These are phyloP conservation scores for Mycena crocata DNA, from an alignment of 768 basidiomycete species.

Conservation along the genomic window DNA sequence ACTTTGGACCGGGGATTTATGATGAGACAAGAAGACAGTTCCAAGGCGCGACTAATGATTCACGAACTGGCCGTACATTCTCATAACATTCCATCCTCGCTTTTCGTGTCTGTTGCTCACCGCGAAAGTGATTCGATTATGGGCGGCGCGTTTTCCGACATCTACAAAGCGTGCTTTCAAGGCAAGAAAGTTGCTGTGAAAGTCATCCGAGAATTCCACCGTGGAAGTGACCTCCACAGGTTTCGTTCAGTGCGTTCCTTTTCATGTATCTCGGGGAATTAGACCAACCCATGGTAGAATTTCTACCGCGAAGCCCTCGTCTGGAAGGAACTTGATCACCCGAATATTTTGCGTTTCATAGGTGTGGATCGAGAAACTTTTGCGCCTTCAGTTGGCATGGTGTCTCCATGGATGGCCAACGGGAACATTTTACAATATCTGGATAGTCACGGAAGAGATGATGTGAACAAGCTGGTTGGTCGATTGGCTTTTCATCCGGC, in stretches of 20 bases:
- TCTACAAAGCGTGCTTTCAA: neutral
- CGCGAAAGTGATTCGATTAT: neutral
- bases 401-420: slow-evolving; percentile 11
- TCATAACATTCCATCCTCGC: neutral
- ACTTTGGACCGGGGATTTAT: neutral
- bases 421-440: neutral
- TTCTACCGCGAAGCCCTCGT: neutral
- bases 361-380: slow-evolving; percentile 1
- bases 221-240: neutral
- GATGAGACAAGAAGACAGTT: neutral
- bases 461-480: slow-evolving; percentile 1
- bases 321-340: neutral
- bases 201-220: neutral
- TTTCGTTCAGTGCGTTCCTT: slow-evolving; percentile 1
- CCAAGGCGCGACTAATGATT: neutral
- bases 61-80: neutral
- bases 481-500: neutral
- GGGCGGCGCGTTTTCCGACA: neutral
- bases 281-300: neutral
- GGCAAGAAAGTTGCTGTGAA: neutral
- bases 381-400: neutral
- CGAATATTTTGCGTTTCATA: neutral
- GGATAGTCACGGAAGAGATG: neutral
- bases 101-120: neutral
- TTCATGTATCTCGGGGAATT: no score